Percentiles rank a stretch among this genome's conserved stretches.
Conservation (phyloP, 2,329 filamentous ascomycete genomes). For the Penicillium sp. region DNA sequence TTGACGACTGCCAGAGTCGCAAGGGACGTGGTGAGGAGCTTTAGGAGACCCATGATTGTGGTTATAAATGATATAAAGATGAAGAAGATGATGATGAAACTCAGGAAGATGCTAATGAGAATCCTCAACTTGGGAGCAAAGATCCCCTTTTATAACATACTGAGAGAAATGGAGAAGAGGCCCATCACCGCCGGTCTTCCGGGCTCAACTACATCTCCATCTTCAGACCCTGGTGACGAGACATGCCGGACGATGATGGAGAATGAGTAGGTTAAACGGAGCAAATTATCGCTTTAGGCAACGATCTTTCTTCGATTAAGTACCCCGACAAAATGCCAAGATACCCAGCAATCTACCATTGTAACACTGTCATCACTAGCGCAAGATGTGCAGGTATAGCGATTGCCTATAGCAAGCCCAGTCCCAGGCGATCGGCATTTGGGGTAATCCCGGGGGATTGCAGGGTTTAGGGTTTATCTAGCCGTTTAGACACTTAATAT, state of each 20-base stretch:
- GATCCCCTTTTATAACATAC: slow-evolving; percentile 3
- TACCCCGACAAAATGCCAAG: slow-evolving; percentile 13
- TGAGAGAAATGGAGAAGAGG: slow-evolving; percentile 1
- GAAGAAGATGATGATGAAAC: slow-evolving; percentile 4
- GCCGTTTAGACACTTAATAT: not conserved
- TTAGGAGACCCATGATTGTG: slow-evolving; percentile 12
- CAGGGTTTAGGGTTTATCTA: slow-evolving; percentile 1
- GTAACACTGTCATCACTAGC: slow-evolving; percentile 8
- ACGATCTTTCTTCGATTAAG: slow-evolving; percentile 10
- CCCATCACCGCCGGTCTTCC: slow-evolving; percentile 15
- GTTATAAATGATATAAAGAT: slow-evolving; percentile 4
- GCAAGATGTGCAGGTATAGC: slow-evolving; percentile 10
- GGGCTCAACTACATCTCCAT: slow-evolving; percentile 8
- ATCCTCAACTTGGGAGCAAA: slow-evolving; percentile 7
- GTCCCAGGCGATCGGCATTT: not conserved
- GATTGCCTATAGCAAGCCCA: slow-evolving; percentile 7
- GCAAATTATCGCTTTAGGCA: slow-evolving; percentile 10
- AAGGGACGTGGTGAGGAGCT: slow-evolving; percentile 10
- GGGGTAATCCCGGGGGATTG: not conserved
- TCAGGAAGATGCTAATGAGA: slow-evolving; percentile 7
- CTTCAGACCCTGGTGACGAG: slow-evolving; percentile 7
- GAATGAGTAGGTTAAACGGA: slow-evolving; percentile 6
- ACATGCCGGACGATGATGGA: slow-evolving; percentile 1
- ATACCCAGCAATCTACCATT: slow-evolving; percentile 8
- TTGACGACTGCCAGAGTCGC: slow-evolving; percentile 12